Evolutionary conservation across 2,329 filamentous ascomycete genomes (phyloP).

Genomic region (Stemphylium vesicarium): DNA sequence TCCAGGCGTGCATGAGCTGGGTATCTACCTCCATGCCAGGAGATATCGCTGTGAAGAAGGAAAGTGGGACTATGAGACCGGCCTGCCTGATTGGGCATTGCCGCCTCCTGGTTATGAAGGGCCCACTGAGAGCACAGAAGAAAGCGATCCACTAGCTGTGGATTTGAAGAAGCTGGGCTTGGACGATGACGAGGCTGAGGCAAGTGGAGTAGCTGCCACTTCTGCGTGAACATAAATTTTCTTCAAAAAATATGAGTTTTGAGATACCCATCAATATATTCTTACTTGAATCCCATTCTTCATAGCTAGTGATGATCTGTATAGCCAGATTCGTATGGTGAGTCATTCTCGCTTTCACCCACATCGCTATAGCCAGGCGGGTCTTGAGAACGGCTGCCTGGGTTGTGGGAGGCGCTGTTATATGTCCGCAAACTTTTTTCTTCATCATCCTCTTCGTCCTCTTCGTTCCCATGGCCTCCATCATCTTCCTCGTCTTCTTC

Average conservation of each 20-base stretch:
- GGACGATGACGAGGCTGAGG: conserved; percentile 25
- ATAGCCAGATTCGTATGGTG: neutral
- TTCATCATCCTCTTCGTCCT: neutral
- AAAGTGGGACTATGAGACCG: conserved; percentile 85
- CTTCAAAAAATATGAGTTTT: conserved; percentile 3
- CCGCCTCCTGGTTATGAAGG: conserved; percentile 76
- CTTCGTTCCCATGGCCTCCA: neutral
- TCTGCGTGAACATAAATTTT: neutral
- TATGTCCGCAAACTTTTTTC: too few relatives aligned
- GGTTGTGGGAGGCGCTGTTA: too few relatives aligned
- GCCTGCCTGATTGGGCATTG: conserved; percentile 83
- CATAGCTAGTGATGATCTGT: neutral
- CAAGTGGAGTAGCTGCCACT: neutral
- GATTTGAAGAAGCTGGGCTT: conserved; percentile 52
- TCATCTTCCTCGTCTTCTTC: neutral
- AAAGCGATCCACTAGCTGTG: conserved; percentile 55
- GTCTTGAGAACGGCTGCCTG: too few relatives aligned
- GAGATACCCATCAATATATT: conserved; percentile 15
- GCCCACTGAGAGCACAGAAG: conserved; percentile 67
- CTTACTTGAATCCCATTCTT: neutral
- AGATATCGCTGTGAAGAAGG: conserved; percentile 86
- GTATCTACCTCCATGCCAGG: conserved; percentile 90
- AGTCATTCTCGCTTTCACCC: neutral
- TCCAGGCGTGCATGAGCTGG: conserved; percentile 86
- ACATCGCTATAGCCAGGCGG: neutral